Base-by-base conservation (phyloP, 352 stramenopile species). In the Pythium volutum region DNA sequence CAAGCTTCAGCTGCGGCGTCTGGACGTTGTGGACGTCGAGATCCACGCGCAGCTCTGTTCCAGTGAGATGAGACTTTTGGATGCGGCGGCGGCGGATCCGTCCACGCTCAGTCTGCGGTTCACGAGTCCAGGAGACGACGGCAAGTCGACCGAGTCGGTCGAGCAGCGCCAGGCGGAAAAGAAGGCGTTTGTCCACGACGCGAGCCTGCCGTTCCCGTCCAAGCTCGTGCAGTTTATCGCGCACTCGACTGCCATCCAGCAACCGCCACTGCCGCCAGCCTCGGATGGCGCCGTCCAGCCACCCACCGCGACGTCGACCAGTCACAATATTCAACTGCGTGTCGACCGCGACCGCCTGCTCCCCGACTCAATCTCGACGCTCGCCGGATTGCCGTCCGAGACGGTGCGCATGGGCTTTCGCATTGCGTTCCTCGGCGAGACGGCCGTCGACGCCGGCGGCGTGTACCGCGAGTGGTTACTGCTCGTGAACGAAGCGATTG, bases 401-500 rank as follows among this genome's bases (percentile, higher is more conserved):
- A 73, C 75, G 23, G 71, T 81, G 23, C 74, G 73, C 66, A 10
- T 79, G 70, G 9, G 70, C 69, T n/a, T 83, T 88, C 77, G 81
- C 15, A 82, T 95, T 47, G 76, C 89, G 38, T 97, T 96, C 51
- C 51, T 88, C 0, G 74, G 84, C 26, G 87, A 97, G 64, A 84
- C 36, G 63, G 54, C 14, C 46, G 70, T 95, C 16, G 88, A 96
- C 55, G 88, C 88, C 1, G 88, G 88, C 20, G 88, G 81, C 22
- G 59, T 97, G 4, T 83, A 96, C 60, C 79, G 88, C 10, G 87
- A 96, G 66, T 97, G 90, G 90, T 95, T 95, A 58, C 75, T 84
- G 54, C 74, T 96, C 34, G 56, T 96, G 2, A 89, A 79, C 36
- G 76, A 91, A 18, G 38, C 76, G 39, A 61, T 93, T 20, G 71